Conservation (phyloP, 2,329 filamentous ascomycete genomes). For the Coniochaeta pulveracea region DNA sequence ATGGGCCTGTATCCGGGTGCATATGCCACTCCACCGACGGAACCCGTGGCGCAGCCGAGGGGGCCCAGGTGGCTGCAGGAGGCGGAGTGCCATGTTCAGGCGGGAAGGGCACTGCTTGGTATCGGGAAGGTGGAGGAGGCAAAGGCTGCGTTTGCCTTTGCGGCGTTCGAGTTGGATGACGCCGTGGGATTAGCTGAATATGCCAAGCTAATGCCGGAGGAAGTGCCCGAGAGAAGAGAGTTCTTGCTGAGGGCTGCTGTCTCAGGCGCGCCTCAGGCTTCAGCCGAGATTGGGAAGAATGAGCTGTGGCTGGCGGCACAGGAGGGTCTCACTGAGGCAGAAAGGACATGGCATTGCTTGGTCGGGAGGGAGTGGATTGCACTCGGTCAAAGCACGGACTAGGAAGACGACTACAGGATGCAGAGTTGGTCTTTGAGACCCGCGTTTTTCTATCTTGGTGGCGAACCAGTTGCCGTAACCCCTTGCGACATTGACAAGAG, state of each 20-base stretch:
- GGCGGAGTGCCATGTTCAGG: conserved; percentile 16
- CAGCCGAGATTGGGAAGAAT: conserved; percentile 11
- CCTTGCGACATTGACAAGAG: too few relatives aligned
- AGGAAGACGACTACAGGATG: conserved; percentile 7
- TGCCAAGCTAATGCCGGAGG: conserved; percentile 14
- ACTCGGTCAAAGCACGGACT: too few relatives aligned
- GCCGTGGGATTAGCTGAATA: conserved; percentile 15
- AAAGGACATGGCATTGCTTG: conserved; percentile 10
- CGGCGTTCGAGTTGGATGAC: conserved; percentile 19
- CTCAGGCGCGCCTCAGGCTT: conserved; percentile 12
- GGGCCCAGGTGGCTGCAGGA: conserved; percentile 24
- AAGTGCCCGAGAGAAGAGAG: conserved; percentile 12
- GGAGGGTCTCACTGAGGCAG: conserved; percentile 5
- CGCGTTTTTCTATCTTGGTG: too few relatives aligned
- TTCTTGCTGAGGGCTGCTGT: conserved; percentile 21
- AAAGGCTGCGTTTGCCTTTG: conserved; percentile 13
- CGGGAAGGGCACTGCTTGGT: conserved; percentile 15
- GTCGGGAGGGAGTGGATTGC: conserved; percentile 16
- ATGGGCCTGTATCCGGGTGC: not conserved
- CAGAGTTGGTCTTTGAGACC: conserved; percentile 1
- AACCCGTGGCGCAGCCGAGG: conserved; percentile 3
- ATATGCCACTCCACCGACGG: conserved; percentile 5
- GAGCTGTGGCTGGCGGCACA: conserved; percentile 9
- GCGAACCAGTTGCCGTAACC: too few relatives aligned
- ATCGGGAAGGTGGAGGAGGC: conserved; percentile 10